These are phyloP conservation scores for Hamigera avellanea DNA, from an alignment of 495 filamentous ascomycete species.

Conservation along the genomic window DNA sequence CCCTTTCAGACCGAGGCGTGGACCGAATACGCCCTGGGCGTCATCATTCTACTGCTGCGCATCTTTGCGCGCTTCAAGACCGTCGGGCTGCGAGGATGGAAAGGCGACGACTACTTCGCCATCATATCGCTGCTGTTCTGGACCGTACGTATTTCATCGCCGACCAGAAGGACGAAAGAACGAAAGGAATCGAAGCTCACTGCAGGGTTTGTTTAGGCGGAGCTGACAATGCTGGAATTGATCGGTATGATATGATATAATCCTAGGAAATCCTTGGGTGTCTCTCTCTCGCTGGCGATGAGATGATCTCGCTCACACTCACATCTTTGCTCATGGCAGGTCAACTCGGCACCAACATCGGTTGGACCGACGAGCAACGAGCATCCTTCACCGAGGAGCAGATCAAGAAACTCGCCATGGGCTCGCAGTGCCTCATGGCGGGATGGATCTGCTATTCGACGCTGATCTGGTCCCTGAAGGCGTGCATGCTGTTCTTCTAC, in stretches of 20 bases:
- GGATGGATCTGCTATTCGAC: slow-evolving; percentile 38
- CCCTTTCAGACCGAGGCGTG: slow-evolving; percentile 14
- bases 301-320: no score
- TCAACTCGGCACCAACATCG: slow-evolving; percentile 26
- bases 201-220: slow-evolving; percentile 2
- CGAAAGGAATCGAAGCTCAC: background rate
- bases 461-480: slow-evolving; percentile 40
- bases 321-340: no score
- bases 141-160: slow-evolving; percentile 7
- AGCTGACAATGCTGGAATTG: slow-evolving; percentile 8
- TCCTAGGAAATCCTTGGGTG: no score
- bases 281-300: no score
- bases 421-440: slow-evolving; percentile 35
- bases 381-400: slow-evolving; percentile 20
- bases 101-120: slow-evolving; percentile 15
- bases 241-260: no score
- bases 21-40: slow-evolving; percentile 10
- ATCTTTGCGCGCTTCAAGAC: slow-evolving; percentile 11
- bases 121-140: slow-evolving; percentile 11
- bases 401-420: slow-evolving; percentile 21
- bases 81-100: slow-evolving; percentile 11
- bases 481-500: slow-evolving; percentile 39
- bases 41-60: slow-evolving; percentile 9
- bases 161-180: no score
- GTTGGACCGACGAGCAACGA: slow-evolving; percentile 26